These are phyloP conservation scores for Chrysoporthe cubensis DNA, from an alignment of 2,329 filamentous ascomycete species.

Conservation along the genomic window DNA sequence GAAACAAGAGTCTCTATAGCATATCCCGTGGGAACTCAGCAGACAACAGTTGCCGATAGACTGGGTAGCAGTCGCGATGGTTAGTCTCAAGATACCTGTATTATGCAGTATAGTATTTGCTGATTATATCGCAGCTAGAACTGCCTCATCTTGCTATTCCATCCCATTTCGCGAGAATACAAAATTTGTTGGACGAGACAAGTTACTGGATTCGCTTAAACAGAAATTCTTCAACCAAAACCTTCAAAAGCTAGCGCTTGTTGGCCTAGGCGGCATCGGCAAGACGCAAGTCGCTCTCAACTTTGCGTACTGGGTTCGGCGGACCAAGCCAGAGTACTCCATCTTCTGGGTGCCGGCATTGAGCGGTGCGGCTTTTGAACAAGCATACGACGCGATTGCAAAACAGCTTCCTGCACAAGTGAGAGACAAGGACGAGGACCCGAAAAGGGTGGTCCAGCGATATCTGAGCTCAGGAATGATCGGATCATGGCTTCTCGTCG, in stretches of 20 bases:
- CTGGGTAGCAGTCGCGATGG: not conserved
- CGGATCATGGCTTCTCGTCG: not conserved
- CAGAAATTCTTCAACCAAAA: not conserved
- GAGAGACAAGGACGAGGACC: not conserved
- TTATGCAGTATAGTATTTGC: not conserved
- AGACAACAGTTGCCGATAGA: not conserved
- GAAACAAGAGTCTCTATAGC: not conserved
- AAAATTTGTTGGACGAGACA: not conserved
- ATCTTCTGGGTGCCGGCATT: constrained; percentile 46
- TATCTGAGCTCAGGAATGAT: not conserved
- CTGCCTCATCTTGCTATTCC: not conserved
- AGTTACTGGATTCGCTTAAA: not conserved
- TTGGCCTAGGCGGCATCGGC: constrained; percentile 12
- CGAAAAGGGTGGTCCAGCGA: not conserved
- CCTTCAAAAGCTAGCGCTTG: not conserved
- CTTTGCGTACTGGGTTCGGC: constrained; percentile 36
- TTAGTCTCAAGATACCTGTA: not conserved
- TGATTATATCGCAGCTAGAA: not conserved
- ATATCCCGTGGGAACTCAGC: not conserved
- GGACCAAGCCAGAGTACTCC: constrained; percentile 36
- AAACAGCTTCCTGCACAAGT: not conserved
- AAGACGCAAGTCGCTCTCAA: constrained; percentile 47
- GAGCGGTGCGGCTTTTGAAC: constrained; percentile 37
- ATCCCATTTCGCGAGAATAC: not conserved
- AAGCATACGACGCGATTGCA: constrained; percentile 41